Conservation (phyloP, 768 basidiomycete species). For the Suillus subluteus region DNA sequence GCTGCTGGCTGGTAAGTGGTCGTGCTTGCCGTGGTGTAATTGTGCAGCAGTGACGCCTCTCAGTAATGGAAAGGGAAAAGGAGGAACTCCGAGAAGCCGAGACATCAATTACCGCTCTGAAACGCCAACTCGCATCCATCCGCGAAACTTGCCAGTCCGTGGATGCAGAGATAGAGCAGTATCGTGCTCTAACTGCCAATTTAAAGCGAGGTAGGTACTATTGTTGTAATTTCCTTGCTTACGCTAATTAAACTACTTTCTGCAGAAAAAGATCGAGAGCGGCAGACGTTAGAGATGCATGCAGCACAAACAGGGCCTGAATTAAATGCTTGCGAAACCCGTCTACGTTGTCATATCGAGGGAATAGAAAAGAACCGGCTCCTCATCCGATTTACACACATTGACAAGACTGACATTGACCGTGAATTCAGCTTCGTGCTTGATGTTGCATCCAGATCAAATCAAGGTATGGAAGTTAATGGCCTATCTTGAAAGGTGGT, state of each 20-base stretch:
- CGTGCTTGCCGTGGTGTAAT: not conserved
- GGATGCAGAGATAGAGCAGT: conserved; percentile 75
- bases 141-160: conserved; percentile 60
- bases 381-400: conserved; percentile 69
- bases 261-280: conserved; percentile 72
- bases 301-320: conserved; percentile 58
- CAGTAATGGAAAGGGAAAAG: conserved; percentile 70
- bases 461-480: conserved; percentile 57
- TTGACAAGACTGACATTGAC: conserved; percentile 60
- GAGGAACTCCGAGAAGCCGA: conserved; percentile 76
- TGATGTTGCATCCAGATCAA: conserved; percentile 65
- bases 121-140: conserved; percentile 67
- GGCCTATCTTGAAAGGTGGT: not conserved
- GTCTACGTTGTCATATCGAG: conserved; percentile 70
- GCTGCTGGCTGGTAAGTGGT: conserved; percentile 67
- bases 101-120: conserved; percentile 57
- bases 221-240: not conserved
- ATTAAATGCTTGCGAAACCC: conserved; percentile 56
- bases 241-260: not conserved
- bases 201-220: conserved; percentile 60
- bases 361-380: conserved; percentile 75
- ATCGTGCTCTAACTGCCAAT: conserved; percentile 61
- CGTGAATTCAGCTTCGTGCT: conserved; percentile 76
- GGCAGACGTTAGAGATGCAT: conserved; percentile 53
- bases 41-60: not conserved